Base-by-base conservation (phyloP, 2,329 filamentous ascomycete genomes). In the Pseudogymnoascus sp. region DNA sequence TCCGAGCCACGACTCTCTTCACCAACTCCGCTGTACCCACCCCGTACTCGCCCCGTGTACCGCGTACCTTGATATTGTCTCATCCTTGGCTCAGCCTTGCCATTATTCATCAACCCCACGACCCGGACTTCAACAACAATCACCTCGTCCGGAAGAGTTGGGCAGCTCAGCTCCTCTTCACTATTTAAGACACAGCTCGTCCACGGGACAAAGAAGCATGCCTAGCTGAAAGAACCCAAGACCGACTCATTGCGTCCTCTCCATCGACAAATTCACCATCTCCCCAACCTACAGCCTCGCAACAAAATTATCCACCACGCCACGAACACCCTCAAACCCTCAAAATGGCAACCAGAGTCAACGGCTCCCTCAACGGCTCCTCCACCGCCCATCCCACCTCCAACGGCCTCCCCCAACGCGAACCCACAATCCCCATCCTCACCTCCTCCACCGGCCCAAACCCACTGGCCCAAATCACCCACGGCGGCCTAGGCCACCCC, bases 361-460 rank as follows among this genome's bases (percentile, higher is more conserved):
- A 64, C 60, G 63, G 50, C 1, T 62, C 66, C 15, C 42, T 57
- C 31, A 65, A 65, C 38, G 64, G 60, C 60, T 63, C 60, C 61
- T 47, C 35, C 53, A 35, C 60, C 64, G 40, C 26, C 26, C 26
- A 28, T 28, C 26, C 35, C 53, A 35, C 60, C 64, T 47, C 38
- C 42, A 61, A 62, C 60, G 15, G 62, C 31, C n/a, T 17, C 19
- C 11, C 23, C 26, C 42, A 47, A 21, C 42, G 21, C 11, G 42
- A 47, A 47, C 42, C 42, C 19, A 47, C 42, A 7, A 47, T 47
- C 42, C 42, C 42, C 19, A 47, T 47, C 21, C 19, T 47, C 21
- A 19, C 42, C 19, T 5, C 19, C 38, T 40, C 38, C n/a, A 2
- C 13, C 38, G 4, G 7, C 40, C 11, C 23, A 26, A 62, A 38